phyloP scores from a whole-genome alignment of 176 grass and related monocot species.

The Lolium rigidum region DNA sequence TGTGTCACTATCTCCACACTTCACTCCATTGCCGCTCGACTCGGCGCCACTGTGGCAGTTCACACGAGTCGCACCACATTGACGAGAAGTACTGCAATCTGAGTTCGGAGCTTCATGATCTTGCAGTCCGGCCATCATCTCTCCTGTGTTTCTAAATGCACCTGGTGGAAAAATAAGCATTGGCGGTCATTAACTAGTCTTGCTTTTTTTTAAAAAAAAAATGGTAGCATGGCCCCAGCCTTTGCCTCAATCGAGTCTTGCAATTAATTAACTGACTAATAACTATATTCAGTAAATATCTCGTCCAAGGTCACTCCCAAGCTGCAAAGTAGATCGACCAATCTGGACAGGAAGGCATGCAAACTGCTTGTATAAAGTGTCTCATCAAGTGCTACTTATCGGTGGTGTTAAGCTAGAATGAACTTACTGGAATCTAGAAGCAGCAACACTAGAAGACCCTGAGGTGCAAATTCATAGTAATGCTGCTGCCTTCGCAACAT shows the following conservation, averaged over 20 bases:
- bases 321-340: neutral
- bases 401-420: neutral
- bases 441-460: conserved; percentile 11
- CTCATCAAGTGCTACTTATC: neutral
- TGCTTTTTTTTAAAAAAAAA: neutral
- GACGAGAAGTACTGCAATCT: neutral
- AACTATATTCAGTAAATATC: neutral
- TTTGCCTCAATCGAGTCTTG: no score
- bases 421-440: conserved; percentile 11
- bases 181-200: conserved; percentile 6
- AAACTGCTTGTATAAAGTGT: neutral
- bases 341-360: neutral
- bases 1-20: neutral
- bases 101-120: neutral
- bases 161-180: neutral
- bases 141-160: neutral
- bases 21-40: neutral
- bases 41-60: neutral
- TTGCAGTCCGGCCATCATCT: neutral
- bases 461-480: conserved; percentile 6
- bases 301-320: neutral
- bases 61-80: neutral
- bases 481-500: neutral
- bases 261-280: neutral
- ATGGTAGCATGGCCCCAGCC: no score